A percentile compares a stretch with the other conserved stretches of the same genome.
These are phyloP conservation scores for Bullera alba DNA, from an alignment of 768 basidiomycete species.

Conservation along the genomic window DNA sequence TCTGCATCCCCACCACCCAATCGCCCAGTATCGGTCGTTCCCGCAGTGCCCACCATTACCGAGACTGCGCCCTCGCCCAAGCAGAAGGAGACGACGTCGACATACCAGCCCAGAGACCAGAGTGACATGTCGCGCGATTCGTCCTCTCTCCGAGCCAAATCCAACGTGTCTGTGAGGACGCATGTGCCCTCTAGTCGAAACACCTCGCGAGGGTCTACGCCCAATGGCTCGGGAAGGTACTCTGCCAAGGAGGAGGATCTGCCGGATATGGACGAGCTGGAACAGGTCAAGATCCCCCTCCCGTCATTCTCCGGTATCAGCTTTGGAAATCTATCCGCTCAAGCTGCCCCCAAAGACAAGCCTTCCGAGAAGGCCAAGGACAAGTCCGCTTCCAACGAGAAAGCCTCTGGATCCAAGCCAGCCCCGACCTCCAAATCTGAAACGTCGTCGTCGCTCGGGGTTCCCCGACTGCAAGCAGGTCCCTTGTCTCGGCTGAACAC, in stretches of 20 bases:
- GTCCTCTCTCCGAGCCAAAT: constrained; percentile 27
- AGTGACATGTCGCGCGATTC: constrained; percentile 12
- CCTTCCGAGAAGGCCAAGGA: no score
- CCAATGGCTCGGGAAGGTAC: constrained; percentile 23
- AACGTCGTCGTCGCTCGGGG: neutral
- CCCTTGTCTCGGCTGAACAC: constrained; percentile 20
- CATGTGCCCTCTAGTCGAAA: constrained; percentile 17
- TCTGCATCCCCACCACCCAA: constrained; percentile 23
- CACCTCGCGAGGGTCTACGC: constrained; percentile 24
- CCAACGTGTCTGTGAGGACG: constrained; percentile 22
- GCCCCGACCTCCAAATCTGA: neutral
- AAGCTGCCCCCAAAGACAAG: constrained; percentile 1
- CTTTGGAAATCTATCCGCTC: constrained; percentile 5
- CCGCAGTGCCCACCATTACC: constrained; percentile 32
- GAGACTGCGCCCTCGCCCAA: constrained; percentile 37
- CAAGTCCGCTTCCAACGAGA: no score
- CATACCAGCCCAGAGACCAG: constrained; percentile 21
- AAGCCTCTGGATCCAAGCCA: neutral
- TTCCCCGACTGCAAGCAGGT: constrained; percentile 7
- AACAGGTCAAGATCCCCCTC: constrained; percentile 29
- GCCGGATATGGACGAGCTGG: constrained; percentile 37
- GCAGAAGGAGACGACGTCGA: constrained; percentile 1
- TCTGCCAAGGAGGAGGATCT: constrained; percentile 42
- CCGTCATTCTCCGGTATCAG: constrained; percentile 32
- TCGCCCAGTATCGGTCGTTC: constrained; percentile 2